Evolutionary conservation across 2,329 filamentous ascomycete species (phyloP).

Genomic region (Oidium heveae): DNA sequence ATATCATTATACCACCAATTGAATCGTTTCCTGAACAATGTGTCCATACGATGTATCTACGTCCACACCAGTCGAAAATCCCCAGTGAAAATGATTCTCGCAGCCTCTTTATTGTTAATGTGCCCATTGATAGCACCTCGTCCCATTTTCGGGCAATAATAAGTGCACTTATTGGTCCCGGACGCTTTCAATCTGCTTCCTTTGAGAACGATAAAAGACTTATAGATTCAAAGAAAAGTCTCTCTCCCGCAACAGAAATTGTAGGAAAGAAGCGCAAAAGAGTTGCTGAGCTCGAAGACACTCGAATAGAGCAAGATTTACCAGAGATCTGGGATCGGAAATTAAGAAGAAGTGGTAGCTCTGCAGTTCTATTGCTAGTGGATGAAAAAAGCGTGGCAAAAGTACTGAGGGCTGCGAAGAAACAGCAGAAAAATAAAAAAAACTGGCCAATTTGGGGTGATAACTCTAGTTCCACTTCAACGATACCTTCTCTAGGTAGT

Average conservation of each 20-base stretch:
- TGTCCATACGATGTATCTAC: conserved; percentile 69
- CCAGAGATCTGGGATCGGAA: conserved; percentile 50
- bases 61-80: conserved; percentile 56
- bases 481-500: conserved; percentile 28
- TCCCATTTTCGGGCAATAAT: conserved; percentile 55
- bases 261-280: conserved; percentile 24
- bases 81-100: conserved; percentile 48
- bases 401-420: conserved; percentile 49
- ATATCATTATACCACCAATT: conserved; percentile 14
- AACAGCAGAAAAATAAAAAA: conserved; percentile 27
- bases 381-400: conserved; percentile 56
- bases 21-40: conserved; percentile 31
- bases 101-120: conserved; percentile 74
- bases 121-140: conserved; percentile 64
- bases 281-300: conserved; percentile 23
- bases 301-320: conserved; percentile 29
- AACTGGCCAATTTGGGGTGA: conserved; percentile 41
- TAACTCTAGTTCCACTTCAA: conserved; percentile 23
- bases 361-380: conserved; percentile 60
- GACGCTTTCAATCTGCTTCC: conserved; percentile 49
- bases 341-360: conserved; percentile 47
- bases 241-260: not conserved
- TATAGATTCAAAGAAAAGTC: conserved; percentile 6
- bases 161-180: conserved; percentile 44
- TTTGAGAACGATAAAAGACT: conserved; percentile 35